Base-by-base conservation (phyloP, 2,329 filamentous ascomycete species). In the Colletotrichum tofieldiae region DNA sequence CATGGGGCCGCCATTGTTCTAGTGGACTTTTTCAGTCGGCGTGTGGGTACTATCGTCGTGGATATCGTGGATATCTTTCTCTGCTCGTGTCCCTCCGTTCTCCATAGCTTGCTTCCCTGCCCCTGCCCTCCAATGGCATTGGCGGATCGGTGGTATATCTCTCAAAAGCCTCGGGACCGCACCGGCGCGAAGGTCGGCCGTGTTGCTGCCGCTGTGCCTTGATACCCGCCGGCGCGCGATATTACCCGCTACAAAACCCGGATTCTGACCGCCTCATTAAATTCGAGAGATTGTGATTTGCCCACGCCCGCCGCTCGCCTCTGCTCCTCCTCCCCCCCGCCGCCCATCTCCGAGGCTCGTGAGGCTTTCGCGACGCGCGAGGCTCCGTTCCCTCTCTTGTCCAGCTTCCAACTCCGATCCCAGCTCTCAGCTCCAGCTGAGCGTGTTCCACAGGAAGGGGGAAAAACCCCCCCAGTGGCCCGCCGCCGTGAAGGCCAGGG, bases 1-100 rank as follows among this genome's bases (percentile, higher is more conserved):
- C 45, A 62, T 51, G 59, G 59, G 59, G 54, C 54, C 45, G 43
- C 29, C 26, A 51, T 39, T 29, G 32, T 62, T 26, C 51, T 62
- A 39, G 45, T 62, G n/a, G 14, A 51, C 35, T 29, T 35, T n/a
- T 12, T n/a, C n/a, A 23, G 9, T 47, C 20, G 8, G 54, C 3
- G 45, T 41, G 58, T 45, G 58, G 58, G 20, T 45, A 61, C 14
- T 49, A 23, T 49, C 29, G 14, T 8, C n/a, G 59, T 51, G 59
- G 32, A n/a, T 23, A 61, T 47, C 41, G 58, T 32, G 58, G 29
- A 35, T 47, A 61, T 49, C 32, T 14, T 20, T 29, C 26, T 45
- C 23, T 49, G 29, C n/a, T 37, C 29, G 43, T 32, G 45, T 39
- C 29, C 20, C 43, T n/a, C 43, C 29, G 32, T 49, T 49, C 43